Percentiles rank a stretch among this genome's conserved stretches.
Conservation (phyloP, 805 yeast genomes). For the Monosporozyma yasuniensis region DNA sequence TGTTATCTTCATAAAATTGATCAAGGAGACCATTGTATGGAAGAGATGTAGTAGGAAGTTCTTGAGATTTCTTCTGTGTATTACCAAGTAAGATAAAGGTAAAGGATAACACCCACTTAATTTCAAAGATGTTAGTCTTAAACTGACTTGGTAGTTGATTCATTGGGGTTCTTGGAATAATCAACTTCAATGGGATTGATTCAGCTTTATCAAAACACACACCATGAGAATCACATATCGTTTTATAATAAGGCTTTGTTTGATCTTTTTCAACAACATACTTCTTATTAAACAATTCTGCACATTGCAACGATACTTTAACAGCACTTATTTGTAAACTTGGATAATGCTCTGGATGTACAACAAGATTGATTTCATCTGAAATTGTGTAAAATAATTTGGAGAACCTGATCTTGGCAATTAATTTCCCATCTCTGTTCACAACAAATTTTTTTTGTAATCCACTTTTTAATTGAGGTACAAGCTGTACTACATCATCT, state of each 20-base stretch:
- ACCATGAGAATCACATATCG: conserved; percentile 27
- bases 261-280: conserved; percentile 15
- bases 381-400: conserved; percentile 37
- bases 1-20: conserved; percentile 30
- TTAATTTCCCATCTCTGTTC: conserved; percentile 33
- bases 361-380: conserved; percentile 35
- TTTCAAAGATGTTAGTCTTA: conserved; percentile 33
- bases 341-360: conserved; percentile 26
- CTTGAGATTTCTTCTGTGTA: conserved; percentile 4
- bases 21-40: not conserved
- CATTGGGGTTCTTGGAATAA: conserved; percentile 29
- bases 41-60: not conserved
- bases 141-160: conserved; percentile 33
- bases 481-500: conserved; percentile 3
- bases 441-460: conserved; percentile 33
- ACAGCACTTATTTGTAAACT: conserved; percentile 34
- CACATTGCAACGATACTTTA: conserved; percentile 28
- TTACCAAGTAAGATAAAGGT: conserved; percentile 30
- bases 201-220: conserved; percentile 25
- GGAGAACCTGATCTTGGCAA: conserved; percentile 35
- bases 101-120: conserved; percentile 32
- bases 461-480: conserved; percentile 18
- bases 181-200: conserved; percentile 23
- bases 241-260: conserved; percentile 14
- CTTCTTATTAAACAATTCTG: conserved; percentile 31